Percentiles rank a stretch among this genome's conserved stretches.
phyloP scores from a whole-genome alignment of 352 stramenopile genomes.

The Pythium grandisporangium region DNA sequence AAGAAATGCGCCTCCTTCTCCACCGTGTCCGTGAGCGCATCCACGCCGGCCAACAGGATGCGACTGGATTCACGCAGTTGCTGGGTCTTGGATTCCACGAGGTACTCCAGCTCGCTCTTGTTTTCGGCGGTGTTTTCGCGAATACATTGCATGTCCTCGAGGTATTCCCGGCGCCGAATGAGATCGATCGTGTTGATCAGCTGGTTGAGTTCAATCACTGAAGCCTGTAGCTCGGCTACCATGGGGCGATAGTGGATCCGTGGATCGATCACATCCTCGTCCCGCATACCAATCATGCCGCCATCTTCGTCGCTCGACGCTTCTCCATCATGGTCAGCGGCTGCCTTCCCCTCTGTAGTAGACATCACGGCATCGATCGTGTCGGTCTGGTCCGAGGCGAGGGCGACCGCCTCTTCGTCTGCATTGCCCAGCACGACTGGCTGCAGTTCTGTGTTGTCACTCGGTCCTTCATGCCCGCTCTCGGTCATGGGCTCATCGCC shows the following conservation, averaged over 20 bases:
- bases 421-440: background rate
- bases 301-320: conserved; percentile 18
- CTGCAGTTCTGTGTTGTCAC: too few species aligned
- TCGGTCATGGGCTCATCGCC: conserved; percentile 2
- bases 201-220: conserved; percentile 72
- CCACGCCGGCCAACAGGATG: conserved; percentile 65
- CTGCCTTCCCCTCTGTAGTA: too few species aligned
- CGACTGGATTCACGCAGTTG: conserved; percentile 72
- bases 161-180: conserved; percentile 63
- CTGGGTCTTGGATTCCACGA: conserved; percentile 63
- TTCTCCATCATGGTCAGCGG: conserved; percentile 11
- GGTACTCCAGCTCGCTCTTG: conserved; percentile 68
- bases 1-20: conserved; percentile 84
- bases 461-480: background rate
- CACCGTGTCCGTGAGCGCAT: conserved; percentile 56
- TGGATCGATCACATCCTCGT: conserved; percentile 81
- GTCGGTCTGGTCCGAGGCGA: too few species aligned
- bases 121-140: conserved; percentile 79
- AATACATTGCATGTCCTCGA: conserved; percentile 83
- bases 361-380: too few species aligned
- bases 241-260: conserved; percentile 81
- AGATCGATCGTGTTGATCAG: conserved; percentile 85
- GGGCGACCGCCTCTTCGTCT: conserved; percentile 5
- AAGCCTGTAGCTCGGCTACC: conserved; percentile 71
- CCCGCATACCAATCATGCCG: too few species aligned